A percentile compares a stretch with the other conserved stretches of the same genome.
Evolutionary conservation across 495 filamentous ascomycete species (phyloP).

Genomic region (Neurospora discreta): DNA sequence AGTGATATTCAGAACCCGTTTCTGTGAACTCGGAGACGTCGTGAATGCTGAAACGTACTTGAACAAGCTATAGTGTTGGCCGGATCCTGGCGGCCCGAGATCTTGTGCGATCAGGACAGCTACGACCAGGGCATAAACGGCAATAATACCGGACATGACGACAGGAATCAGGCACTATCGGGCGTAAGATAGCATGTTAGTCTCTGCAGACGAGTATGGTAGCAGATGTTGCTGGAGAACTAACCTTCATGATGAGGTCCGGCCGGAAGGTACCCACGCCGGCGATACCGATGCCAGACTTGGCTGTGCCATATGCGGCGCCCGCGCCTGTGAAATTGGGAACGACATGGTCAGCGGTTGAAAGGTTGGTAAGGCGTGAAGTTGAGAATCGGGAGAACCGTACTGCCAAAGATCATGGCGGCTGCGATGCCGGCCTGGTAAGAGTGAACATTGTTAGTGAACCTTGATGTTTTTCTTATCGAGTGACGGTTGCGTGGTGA

Average conservation of each 20-base stretch:
- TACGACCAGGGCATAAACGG: conserved; percentile 94
- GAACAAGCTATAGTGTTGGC: conserved; percentile 64
- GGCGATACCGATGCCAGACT: conserved; percentile 92
- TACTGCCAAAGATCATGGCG: conserved; percentile 95
- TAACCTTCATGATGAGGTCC: conserved; percentile 96
- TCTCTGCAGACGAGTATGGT: neutral
- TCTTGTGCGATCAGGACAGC: conserved; percentile 87
- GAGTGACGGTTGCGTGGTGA: conserved; percentile 21
- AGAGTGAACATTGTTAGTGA: conserved; percentile 25
- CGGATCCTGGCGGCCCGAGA: conserved; percentile 50
- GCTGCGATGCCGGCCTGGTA: conserved; percentile 72
- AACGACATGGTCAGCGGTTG: conserved; percentile 16
- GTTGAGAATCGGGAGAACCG: conserved; percentile 20
- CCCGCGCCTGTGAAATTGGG: conserved; percentile 54
- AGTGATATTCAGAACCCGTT: neutral
- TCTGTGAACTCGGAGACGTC: neutral
- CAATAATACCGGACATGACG: conserved; percentile 99
- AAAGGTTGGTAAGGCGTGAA: neutral
- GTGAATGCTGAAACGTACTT: conserved; percentile 41
- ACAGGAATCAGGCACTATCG: conserved; percentile 80
- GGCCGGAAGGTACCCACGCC: conserved; percentile 88
- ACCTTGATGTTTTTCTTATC: conserved; percentile 1
- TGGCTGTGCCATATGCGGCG: conserved; percentile 94
- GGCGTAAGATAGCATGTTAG: neutral
- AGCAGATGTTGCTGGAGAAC: neutral